phyloP scores from a whole-genome alignment of 495 filamentous ascomycete genomes.

The Aeminium ludgeri region DNA sequence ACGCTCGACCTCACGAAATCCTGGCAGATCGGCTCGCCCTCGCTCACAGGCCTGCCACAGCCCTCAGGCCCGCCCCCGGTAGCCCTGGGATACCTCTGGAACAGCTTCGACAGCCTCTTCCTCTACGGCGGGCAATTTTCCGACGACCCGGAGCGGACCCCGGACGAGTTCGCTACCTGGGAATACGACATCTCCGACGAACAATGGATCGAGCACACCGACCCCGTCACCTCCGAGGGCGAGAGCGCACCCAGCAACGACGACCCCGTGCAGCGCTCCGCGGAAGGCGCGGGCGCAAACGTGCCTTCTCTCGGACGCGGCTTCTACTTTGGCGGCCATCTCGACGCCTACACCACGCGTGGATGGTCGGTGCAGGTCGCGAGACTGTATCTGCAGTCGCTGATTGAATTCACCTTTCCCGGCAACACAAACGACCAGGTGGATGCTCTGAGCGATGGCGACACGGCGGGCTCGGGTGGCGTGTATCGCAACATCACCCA shows the following conservation, averaged over 20 bases:
- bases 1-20: constrained; percentile 45
- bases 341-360: constrained; percentile 47
- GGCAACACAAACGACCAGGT: constrained; percentile 44
- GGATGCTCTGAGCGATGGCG: constrained; percentile 28
- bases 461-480: constrained; percentile 37
- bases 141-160: constrained; percentile 35
- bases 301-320: constrained; percentile 49
- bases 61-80: constrained; percentile 55
- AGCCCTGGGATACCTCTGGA: constrained; percentile 56
- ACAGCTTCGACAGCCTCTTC: constrained; percentile 45
- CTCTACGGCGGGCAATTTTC: constrained; percentile 60
- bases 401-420: constrained; percentile 60
- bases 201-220: constrained; percentile 43
- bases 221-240: constrained; percentile 39
- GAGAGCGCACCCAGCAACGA: constrained; percentile 37
- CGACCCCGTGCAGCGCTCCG: constrained; percentile 40
- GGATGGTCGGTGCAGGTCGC: constrained; percentile 48
- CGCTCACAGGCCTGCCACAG: constrained; percentile 40
- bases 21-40: constrained; percentile 49
- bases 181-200: constrained; percentile 41
- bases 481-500: constrained; percentile 54
- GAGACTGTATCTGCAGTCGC: constrained; percentile 50
- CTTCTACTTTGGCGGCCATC: constrained; percentile 63
- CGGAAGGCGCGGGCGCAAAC: constrained; percentile 54
- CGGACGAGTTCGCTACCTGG: constrained; percentile 43